phyloP scores from a whole-genome alignment of 495 filamentous ascomycete species.

The Trichoderma reesei region DNA sequence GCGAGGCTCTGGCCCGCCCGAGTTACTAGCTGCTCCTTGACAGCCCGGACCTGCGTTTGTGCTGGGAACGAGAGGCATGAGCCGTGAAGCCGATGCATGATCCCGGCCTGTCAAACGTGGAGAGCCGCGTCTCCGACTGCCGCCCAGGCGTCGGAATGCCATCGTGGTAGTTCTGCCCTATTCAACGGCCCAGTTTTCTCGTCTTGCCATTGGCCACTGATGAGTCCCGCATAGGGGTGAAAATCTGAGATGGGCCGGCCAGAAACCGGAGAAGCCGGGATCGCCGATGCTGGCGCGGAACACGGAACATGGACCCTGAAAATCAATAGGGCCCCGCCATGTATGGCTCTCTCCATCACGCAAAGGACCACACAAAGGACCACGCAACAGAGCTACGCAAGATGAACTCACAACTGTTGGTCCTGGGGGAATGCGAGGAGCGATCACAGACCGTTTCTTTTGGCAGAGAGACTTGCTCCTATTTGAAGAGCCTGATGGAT shows the following conservation, averaged over 20 bases:
- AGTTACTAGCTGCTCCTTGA: too few species aligned
- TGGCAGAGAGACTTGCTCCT: too few species aligned
- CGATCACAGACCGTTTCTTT: too few species aligned
- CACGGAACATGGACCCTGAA: slow-evolving; percentile 2
- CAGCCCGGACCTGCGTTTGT: not conserved
- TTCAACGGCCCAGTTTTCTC: not conserved
- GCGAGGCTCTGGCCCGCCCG: too few species aligned
- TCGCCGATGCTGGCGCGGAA: slow-evolving; percentile 3
- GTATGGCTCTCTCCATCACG: too few species aligned
- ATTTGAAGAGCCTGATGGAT: too few species aligned
- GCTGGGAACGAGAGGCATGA: not conserved
- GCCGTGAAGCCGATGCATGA: not conserved
- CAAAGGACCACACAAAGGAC: too few species aligned
- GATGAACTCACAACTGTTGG: too few species aligned
- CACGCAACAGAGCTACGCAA: too few species aligned
- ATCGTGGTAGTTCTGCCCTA: not conserved
- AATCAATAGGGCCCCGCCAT: not conserved
- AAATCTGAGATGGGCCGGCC: not conserved
- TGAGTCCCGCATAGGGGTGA: not conserved
- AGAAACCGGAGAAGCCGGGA: not conserved
- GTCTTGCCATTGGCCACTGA: slow-evolving; percentile 1
- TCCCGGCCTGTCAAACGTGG: not conserved
- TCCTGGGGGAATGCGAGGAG: too few species aligned
- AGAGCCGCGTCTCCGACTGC: not conserved
- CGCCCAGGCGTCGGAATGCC: not conserved